Conservation (phyloP, 2,329 filamentous ascomycete genomes). For the Trichoderma semiorbis region DNA sequence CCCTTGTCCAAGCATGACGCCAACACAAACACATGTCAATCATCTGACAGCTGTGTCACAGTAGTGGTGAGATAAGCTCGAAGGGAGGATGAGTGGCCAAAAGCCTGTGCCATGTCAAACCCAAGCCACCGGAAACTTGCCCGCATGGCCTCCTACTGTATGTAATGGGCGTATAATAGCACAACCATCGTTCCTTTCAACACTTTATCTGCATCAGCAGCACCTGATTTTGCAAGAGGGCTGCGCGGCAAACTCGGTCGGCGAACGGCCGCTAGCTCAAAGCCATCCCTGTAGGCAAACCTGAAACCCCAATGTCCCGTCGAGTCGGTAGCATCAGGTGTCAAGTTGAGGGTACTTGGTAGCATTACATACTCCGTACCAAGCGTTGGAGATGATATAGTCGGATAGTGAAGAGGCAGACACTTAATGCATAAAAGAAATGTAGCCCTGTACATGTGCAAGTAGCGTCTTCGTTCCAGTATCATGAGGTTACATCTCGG, state of each 20-base stretch:
- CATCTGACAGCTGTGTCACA: not conserved
- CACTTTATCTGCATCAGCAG: not conserved
- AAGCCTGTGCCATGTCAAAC: not conserved
- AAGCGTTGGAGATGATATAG: not conserved
- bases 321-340: not conserved
- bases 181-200: not conserved
- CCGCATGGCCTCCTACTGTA: not conserved
- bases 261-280: not conserved
- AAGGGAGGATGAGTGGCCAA: not conserved
- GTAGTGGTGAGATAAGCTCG: not conserved
- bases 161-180: not conserved
- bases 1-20: not conserved
- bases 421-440: not conserved
- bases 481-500: not conserved
- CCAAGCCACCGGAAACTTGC: not conserved
- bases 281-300: not conserved
- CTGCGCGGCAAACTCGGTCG: not conserved
- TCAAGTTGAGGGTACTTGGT: not conserved
- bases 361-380: not conserved
- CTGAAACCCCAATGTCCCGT: not conserved
- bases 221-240: not conserved
- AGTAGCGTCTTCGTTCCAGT: not conserved
- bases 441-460: not conserved
- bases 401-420: not conserved
- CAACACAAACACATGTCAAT: slow-evolving; percentile 1